phyloP scores from a whole-genome alignment of 495 filamentous ascomycete species.

The Durotheca rogersii region DNA sequence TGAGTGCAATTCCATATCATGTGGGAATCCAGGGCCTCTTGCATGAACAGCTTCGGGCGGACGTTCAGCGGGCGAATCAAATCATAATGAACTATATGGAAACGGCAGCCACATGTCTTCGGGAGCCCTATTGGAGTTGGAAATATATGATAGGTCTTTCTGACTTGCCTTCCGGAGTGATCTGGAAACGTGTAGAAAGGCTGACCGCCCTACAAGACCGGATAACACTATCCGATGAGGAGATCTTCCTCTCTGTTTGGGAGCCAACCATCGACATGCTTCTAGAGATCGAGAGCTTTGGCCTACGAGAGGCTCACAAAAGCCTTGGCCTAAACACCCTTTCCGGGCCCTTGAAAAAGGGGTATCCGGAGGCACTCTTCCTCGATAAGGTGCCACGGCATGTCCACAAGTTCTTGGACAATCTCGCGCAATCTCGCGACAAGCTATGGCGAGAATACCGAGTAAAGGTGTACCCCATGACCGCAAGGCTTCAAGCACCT shows the following conservation, averaged over 20 bases:
- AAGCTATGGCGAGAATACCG: conserved; percentile 24
- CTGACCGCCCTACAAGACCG: conserved; percentile 9
- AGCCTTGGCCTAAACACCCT: too few relatives aligned
- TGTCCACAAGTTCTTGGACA: conserved; percentile 22
- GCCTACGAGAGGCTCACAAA: conserved; percentile 9
- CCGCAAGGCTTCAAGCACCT: neutral
- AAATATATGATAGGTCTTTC: neutral
- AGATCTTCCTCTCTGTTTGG: conserved; percentile 24
- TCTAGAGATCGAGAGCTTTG: conserved; percentile 20
- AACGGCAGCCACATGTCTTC: neutral
- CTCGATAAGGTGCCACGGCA: neutral
- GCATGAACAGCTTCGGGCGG: neutral
- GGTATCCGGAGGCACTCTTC: too few relatives aligned
- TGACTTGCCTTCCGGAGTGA: conserved; percentile 6
- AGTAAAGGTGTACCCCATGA: conserved; percentile 1
- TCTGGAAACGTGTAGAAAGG: conserved; percentile 6
- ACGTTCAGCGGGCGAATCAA: conserved; percentile 16
- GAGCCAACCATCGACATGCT: conserved; percentile 26
- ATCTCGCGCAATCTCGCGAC: conserved; percentile 25
- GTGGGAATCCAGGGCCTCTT: neutral
- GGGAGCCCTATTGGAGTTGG: neutral
- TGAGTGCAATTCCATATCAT: conserved; percentile 18
- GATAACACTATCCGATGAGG: conserved; percentile 9
- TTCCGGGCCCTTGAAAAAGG: neutral
- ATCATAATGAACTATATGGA: conserved; percentile 22